A percentile compares a stretch with the other conserved stretches of the same genome.
These are phyloP conservation scores for Rhododendron ovatum DNA, from an alignment of 148 eudicot species.

Conservation along the genomic window DNA sequence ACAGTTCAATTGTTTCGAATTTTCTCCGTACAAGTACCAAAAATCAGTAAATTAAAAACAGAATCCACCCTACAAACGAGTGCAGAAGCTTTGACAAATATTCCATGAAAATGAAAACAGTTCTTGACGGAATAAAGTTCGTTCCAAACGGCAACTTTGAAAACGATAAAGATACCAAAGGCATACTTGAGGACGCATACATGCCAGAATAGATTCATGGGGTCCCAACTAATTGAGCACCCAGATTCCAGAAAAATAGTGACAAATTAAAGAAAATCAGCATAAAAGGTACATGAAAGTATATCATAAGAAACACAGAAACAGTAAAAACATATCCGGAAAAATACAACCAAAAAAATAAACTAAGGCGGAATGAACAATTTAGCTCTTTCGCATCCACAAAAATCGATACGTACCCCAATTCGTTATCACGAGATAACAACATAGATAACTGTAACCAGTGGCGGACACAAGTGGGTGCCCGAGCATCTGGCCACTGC, in stretches of 20 bases:
- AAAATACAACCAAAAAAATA: background rate
- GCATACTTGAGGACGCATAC: background rate
- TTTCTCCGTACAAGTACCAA: background rate
- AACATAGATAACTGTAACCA: background rate
- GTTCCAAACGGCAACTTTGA: background rate
- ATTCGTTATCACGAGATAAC: background rate
- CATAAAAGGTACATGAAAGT: background rate
- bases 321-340: background rate
- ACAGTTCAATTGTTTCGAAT: background rate
- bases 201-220: background rate
- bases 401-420: background rate
- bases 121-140: slow-evolving; percentile 1
- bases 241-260: slow-evolving; percentile 9
- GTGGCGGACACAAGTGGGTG: background rate
- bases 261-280: background rate
- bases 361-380: background rate
- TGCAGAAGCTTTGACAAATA: background rate
- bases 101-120: slow-evolving; percentile 4
- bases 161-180: slow-evolving; percentile 7
- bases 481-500: background rate
- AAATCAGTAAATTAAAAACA: background rate
- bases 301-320: background rate
- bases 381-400: background rate
- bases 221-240: slow-evolving; percentile 10
- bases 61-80: background rate